Evolutionary conservation across 257 asterid species (phyloP).

Genomic region (Solanum chmielewskii): DNA sequence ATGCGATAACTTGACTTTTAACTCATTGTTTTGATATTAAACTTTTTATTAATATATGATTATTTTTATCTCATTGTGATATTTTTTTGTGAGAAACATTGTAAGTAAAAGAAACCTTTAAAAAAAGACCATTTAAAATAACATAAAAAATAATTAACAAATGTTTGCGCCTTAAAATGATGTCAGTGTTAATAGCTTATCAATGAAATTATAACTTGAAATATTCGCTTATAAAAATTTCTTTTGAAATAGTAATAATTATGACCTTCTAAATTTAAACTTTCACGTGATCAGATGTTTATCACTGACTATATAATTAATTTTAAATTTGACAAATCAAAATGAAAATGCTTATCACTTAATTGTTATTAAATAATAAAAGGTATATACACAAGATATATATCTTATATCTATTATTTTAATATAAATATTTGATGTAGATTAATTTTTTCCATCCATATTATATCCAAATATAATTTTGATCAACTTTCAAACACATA

Average conservation of each 20-base stretch:
- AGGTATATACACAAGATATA: background rate
- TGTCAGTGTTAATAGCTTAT: background rate
- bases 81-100: background rate
- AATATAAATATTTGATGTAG: background rate
- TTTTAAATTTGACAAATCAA: background rate
- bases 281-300: background rate
- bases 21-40: background rate
- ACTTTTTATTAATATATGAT: background rate
- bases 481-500: background rate
- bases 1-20: background rate
- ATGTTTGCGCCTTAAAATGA: background rate
- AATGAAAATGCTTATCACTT: background rate
- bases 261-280: background rate
- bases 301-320: background rate
- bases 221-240: background rate
- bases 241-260: background rate
- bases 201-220: background rate
- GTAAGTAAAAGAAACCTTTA: background rate
- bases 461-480: background rate
- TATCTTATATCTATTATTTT: background rate
- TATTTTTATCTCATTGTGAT: background rate
- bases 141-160: too few relatives aligned
- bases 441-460: background rate
- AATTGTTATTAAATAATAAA: background rate
- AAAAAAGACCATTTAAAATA: background rate